Conservation (phyloP, 192 early-diverging fungal genomes). For the Pilaira anomala region DNA sequence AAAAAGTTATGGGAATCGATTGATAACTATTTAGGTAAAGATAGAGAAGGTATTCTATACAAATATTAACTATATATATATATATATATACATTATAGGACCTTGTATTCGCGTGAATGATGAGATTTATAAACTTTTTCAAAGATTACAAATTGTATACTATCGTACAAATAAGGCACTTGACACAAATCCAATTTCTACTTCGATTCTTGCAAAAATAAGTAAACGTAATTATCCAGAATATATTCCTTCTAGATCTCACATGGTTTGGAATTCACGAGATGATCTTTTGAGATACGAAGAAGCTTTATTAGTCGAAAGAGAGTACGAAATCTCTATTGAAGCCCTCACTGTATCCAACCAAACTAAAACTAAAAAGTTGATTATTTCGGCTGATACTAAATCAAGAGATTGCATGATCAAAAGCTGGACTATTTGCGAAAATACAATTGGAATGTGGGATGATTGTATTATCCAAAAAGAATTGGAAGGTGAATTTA, state of each 20-base stretch:
- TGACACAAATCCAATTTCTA: slow-evolving; percentile 25
- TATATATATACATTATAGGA: too few species aligned
- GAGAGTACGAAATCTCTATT: slow-evolving; percentile 25
- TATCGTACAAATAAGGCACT: slow-evolving; percentile 29
- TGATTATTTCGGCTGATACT: background rate
- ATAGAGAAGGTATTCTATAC: too few species aligned
- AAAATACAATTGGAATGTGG: slow-evolving; percentile 28
- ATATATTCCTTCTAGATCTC: slow-evolving; percentile 38
- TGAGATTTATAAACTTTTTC: slow-evolving; percentile 28
- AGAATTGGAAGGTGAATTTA: background rate
- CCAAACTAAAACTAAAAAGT: background rate
- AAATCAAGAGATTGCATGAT: background rate
- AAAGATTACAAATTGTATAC: slow-evolving; percentile 44
- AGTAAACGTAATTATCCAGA: slow-evolving; percentile 37
- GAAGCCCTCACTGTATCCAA: slow-evolving; percentile 30
- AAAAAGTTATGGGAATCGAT: background rate
- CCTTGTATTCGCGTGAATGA: slow-evolving; percentile 41
- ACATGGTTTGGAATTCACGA: slow-evolving; percentile 30
- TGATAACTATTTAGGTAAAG: slow-evolving; percentile 27
- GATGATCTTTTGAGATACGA: slow-evolving; percentile 41
- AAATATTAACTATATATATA: too few species aligned
- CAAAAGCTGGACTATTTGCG: slow-evolving; percentile 29
- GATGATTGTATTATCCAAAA: slow-evolving; percentile 4
- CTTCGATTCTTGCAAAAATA: slow-evolving; percentile 43
- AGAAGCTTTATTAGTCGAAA: slow-evolving; percentile 37